These are phyloP conservation scores for Pontederia crassipes DNA, from an alignment of 176 grass and related monocot genomes.

Conservation along the genomic window DNA sequence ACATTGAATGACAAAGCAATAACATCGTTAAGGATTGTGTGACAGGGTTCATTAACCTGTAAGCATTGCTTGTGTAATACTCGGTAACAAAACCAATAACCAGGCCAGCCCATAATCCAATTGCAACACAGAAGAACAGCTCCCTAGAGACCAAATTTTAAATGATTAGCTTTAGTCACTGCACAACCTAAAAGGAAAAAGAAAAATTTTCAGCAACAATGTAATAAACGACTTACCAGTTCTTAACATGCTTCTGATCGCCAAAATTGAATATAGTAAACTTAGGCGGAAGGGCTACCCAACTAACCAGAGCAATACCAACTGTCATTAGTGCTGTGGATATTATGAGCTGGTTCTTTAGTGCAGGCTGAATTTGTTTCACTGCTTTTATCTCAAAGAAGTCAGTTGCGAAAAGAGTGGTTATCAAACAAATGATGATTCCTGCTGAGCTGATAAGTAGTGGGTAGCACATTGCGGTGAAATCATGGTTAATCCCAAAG, in stretches of 20 bases:
- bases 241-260: slow-evolving; percentile 28
- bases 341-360: slow-evolving; percentile 45
- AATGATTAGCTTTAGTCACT: background rate
- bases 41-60: slow-evolving; percentile 12
- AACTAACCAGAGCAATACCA: slow-evolving; percentile 35
- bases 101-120: slow-evolving; percentile 47
- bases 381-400: slow-evolving; percentile 39
- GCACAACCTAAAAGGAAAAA: too few species aligned
- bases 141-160: slow-evolving; percentile 17
- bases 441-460: slow-evolving; percentile 44
- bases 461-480: slow-evolving; percentile 45
- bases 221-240: slow-evolving; percentile 20
- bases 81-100: slow-evolving; percentile 53
- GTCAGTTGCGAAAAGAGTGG: slow-evolving; percentile 48
- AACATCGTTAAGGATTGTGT: background rate
- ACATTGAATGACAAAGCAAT: background rate
- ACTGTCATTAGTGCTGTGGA: slow-evolving; percentile 32
- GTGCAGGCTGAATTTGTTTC: slow-evolving; percentile 36
- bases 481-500: slow-evolving; percentile 47
- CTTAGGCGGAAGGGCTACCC: slow-evolving; percentile 33
- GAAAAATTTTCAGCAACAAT: background rate
- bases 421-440: slow-evolving; percentile 40
- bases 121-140: slow-evolving; percentile 41
- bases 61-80: slow-evolving; percentile 57
- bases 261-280: slow-evolving; percentile 58